These are phyloP conservation scores for Fistulina hepatica DNA, from an alignment of 1,284 basidiomycete species.

Conservation along the genomic window DNA sequence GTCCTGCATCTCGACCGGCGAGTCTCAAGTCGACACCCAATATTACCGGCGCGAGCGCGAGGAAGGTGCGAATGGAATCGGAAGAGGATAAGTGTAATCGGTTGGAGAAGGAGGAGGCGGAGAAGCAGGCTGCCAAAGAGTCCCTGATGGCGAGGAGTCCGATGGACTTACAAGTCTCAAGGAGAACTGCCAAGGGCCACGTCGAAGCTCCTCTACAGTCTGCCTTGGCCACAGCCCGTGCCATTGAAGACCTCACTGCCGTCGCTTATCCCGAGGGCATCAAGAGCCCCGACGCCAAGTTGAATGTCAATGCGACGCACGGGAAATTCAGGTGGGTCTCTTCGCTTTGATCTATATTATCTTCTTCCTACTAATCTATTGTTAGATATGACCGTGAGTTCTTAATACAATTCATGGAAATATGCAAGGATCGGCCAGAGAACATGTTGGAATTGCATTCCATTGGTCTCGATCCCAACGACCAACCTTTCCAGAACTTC, in stretches of 20 bases:
- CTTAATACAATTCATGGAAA: constrained; percentile 91
- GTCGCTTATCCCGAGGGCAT: constrained; percentile 81
- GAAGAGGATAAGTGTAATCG: constrained; percentile 43
- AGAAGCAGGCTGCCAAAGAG: constrained; percentile 27
- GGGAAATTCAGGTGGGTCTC: constrained; percentile 76
- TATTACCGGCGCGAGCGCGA: too few species aligned
- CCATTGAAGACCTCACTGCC: constrained; percentile 74
- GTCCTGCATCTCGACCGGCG: too few species aligned
- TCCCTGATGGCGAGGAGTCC: constrained; percentile 31
- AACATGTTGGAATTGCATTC: constrained; percentile 83
- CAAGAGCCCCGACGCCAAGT: constrained; percentile 73
- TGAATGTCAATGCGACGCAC: constrained; percentile 75
- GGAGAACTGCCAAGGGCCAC: too few species aligned
- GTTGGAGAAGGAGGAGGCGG: constrained; percentile 37
- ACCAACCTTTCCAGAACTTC: constrained; percentile 32
- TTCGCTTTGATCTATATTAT: constrained; percentile 3
- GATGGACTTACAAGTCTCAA: constrained; percentile 16
- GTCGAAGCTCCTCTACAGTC: constrained; percentile 34
- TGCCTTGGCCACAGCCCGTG: constrained; percentile 62
- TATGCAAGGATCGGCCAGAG: constrained; percentile 93
- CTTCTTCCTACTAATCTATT: not conserved
- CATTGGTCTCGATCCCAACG: constrained; percentile 79
- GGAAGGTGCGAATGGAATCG: constrained; percentile 47
- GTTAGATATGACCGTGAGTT: constrained; percentile 95
- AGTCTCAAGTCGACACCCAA: too few species aligned